These are phyloP conservation scores for Paraconiothyrium brasiliense DNA, from an alignment of 2,329 filamentous ascomycete genomes.

Conservation along the genomic window DNA sequence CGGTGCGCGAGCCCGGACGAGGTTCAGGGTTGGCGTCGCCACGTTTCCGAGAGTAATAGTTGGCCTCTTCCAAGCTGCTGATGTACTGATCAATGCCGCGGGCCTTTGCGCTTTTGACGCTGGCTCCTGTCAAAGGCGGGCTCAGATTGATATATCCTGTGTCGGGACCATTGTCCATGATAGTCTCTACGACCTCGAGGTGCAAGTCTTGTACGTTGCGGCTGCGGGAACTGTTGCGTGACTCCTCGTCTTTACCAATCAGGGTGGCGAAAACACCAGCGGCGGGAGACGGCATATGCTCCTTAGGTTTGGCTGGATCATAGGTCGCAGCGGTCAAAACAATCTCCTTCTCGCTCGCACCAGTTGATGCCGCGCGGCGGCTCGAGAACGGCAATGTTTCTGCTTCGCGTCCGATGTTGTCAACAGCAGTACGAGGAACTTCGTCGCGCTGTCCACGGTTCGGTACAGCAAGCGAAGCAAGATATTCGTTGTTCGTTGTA, in stretches of 20 bases:
- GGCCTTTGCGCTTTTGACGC: constrained; percentile 66
- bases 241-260: constrained; percentile 69
- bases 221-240: constrained; percentile 76
- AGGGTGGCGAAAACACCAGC: constrained; percentile 70
- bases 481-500: constrained; percentile 43
- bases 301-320: constrained; percentile 38
- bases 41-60: constrained; percentile 61
- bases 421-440: constrained; percentile 44
- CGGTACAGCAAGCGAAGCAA: constrained; percentile 47
- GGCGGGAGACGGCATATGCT: constrained; percentile 70
- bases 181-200: constrained; percentile 56
- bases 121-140: constrained; percentile 56
- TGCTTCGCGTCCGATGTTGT: constrained; percentile 52
- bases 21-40: constrained; percentile 53
- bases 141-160: constrained; percentile 60
- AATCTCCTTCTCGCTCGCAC: constrained; percentile 67
- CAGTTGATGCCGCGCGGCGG: constrained; percentile 48
- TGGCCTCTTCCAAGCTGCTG: constrained; percentile 82
- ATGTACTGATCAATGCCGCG: constrained; percentile 85
- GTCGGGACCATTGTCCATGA: constrained; percentile 45
- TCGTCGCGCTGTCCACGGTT: constrained; percentile 45
- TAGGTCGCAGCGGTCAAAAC: constrained; percentile 51
- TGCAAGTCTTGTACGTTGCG: constrained; percentile 79
- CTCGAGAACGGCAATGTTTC: constrained; percentile 52
- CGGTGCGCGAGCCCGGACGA: constrained; percentile 55